Conservation (phyloP, 140 eudicot genomes). For the Flaveria floridana region DNA sequence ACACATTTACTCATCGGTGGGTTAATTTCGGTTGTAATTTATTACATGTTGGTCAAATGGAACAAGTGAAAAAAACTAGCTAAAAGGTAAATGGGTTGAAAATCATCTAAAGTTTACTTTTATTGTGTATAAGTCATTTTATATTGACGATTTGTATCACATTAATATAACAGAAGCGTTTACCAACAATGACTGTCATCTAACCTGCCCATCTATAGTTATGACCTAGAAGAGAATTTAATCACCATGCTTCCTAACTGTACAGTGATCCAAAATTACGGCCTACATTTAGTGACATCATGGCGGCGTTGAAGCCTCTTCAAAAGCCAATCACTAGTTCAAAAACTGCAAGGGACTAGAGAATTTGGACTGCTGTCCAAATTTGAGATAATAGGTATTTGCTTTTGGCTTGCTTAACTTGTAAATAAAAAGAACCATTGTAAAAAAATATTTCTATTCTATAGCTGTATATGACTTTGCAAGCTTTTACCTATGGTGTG, state of each 20-base stretch:
- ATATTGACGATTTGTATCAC: not conserved
- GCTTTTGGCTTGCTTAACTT: not conserved
- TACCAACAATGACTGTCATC: not conserved
- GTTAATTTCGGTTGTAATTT: not conserved
- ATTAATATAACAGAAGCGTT: too few relatives aligned
- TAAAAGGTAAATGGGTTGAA: conserved; percentile 5
- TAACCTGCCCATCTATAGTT: not conserved
- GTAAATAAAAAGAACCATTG: conserved; percentile 32
- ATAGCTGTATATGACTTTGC: too few relatives aligned
- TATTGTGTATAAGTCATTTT: not conserved
- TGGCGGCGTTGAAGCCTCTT: conserved; percentile 72
- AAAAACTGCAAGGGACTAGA: conserved; percentile 33
- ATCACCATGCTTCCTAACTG: not conserved
- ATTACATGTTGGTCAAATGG: not conserved
- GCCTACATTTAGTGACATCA: conserved; percentile 71
- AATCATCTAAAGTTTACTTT: conserved; percentile 1
- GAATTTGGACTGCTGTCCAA: too few relatives aligned
- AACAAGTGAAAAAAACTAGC: not conserved
- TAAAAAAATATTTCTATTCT: not conserved
- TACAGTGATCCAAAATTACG: conserved; percentile 67
- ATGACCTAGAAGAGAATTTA: not conserved
- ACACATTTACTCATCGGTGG: too few relatives aligned
- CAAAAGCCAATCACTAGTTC: conserved; percentile 47
- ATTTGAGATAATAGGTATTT: not conserved
- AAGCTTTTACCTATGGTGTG: too few relatives aligned